Conservation (phyloP, 345 rosid species). For the Ceriops zippeliana region DNA sequence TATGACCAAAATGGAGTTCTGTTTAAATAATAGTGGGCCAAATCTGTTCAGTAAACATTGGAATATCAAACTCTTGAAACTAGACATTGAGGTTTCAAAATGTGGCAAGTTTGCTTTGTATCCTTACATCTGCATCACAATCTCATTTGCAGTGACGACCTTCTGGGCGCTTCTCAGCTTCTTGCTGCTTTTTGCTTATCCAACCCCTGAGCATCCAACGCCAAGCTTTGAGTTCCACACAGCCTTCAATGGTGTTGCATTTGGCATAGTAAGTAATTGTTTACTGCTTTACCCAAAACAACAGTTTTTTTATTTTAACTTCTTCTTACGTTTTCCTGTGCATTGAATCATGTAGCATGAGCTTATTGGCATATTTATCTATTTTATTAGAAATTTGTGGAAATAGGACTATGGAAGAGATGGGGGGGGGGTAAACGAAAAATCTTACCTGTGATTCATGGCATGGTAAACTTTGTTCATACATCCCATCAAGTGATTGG, state of each 20-base stretch:
- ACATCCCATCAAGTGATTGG: no score
- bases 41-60: constrained; percentile 10
- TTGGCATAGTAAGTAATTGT: constrained; percentile 76
- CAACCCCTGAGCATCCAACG: constrained; percentile 86
- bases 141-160: constrained; percentile 59
- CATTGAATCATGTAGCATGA: no score
- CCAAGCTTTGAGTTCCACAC: constrained; percentile 96
- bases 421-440: no score
- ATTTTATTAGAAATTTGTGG: no score
- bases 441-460: no score
- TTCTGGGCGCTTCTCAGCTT: constrained; percentile 90
- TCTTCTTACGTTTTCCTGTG: no score
- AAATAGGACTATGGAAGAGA: no score
- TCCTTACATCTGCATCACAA: constrained; percentile 3
- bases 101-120: not conserved
- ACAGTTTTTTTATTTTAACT: not conserved
- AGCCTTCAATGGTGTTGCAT: constrained; percentile 83
- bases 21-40: not conserved
- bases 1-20: not conserved
- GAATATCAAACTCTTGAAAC: not conserved
- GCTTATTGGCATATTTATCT: no score
- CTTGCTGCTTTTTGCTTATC: constrained; percentile 91
- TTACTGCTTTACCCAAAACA: not conserved
- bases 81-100: constrained; percentile 4
- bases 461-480: no score